These are phyloP conservation scores for Capsicum chinense DNA, from an alignment of 257 asterid genomes.

Conservation along the genomic window DNA sequence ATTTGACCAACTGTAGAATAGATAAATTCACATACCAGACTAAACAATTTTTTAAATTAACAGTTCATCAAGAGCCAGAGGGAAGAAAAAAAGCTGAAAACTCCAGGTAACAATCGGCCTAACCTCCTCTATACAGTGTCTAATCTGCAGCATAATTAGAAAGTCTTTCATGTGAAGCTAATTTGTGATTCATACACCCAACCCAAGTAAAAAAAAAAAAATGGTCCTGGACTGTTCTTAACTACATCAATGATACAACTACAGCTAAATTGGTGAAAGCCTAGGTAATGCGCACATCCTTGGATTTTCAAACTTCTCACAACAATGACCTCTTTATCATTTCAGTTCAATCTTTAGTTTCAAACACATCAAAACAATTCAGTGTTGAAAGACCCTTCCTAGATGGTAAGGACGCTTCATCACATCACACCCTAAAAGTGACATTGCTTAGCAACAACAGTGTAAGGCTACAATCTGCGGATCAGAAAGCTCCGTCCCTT, in stretches of 20 bases:
- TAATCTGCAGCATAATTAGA: background rate
- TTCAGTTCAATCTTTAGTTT: conserved; percentile 2
- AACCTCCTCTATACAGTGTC: background rate
- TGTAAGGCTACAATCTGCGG: background rate
- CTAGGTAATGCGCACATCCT: background rate
- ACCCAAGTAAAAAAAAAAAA: background rate
- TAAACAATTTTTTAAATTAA: background rate
- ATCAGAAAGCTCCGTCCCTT: background rate
- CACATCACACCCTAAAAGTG: background rate
- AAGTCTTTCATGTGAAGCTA: conserved; percentile 11
- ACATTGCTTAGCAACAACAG: background rate
- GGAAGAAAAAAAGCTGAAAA: background rate
- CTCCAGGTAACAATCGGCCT: background rate
- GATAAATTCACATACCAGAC: background rate
- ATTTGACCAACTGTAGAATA: background rate
- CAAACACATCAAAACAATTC: conserved; percentile 8
- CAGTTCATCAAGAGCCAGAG: background rate
- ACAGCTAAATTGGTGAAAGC: background rate
- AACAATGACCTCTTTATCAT: background rate
- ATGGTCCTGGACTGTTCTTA: background rate
- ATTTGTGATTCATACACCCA: conserved; percentile 9
- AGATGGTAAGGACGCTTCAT: background rate
- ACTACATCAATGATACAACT: background rate
- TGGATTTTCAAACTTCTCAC: background rate
- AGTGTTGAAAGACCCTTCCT: background rate